Evolutionary conservation across 108 stramenopile genomes (phyloP).

Genomic region (Conticribra weissflogii): DNA sequence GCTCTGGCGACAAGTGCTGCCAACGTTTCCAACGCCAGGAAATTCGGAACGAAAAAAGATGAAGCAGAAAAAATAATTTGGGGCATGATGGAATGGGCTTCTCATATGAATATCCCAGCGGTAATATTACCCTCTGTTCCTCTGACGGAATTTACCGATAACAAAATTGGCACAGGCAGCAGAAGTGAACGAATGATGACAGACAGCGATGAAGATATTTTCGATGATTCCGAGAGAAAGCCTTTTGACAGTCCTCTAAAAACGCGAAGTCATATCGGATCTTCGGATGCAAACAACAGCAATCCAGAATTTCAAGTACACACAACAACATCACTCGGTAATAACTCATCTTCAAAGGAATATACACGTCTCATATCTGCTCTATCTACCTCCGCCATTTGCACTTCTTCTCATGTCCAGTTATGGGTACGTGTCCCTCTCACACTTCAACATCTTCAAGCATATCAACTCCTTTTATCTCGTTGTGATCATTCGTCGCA

Average conservation of each 20-base stretch:
- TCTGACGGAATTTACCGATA: not conserved
- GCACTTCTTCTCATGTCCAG: slow-evolving; percentile 63
- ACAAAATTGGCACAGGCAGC: too few species aligned
- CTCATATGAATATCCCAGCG: slow-evolving; percentile 91
- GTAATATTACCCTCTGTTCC: slow-evolving; percentile 80
- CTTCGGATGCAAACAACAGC: not conserved
- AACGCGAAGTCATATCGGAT: not conserved
- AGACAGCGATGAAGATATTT: slow-evolving; percentile 28
- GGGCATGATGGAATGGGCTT: slow-evolving; percentile 89
- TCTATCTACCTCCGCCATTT: slow-evolving; percentile 28
- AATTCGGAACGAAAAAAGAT: not conserved
- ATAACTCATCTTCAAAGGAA: slow-evolving; percentile 39
- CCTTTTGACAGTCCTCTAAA: not conserved
- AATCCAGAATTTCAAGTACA: not conserved
- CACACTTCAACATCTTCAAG: slow-evolving; percentile 41
- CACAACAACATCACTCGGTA: slow-evolving; percentile 6
- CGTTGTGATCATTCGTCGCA: slow-evolving; percentile 72
- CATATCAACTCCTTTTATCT: slow-evolving; percentile 65
- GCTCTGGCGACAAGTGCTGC: slow-evolving; percentile 7
- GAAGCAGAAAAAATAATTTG: slow-evolving; percentile 37
- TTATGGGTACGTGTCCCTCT: slow-evolving; percentile 76
- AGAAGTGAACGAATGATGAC: not conserved
- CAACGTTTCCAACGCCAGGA: too few species aligned
- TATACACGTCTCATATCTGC: slow-evolving; percentile 31
- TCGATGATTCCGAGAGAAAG: slow-evolving; percentile 4